phyloP scores from a whole-genome alignment of 2,329 filamentous ascomycete species.

The Fusarium sp. region DNA sequence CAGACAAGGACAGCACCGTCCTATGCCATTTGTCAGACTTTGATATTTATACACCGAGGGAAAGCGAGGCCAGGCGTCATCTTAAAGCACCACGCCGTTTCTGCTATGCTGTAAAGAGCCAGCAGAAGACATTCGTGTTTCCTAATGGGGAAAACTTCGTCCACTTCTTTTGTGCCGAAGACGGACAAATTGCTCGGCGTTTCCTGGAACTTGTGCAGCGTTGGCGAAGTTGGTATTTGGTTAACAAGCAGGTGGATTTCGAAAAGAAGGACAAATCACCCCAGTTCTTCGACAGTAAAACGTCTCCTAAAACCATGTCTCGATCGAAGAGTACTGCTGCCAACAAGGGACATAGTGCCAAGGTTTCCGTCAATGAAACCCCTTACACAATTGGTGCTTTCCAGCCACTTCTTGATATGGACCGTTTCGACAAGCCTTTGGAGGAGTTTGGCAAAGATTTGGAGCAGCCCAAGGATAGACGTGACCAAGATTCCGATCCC shows the following conservation, averaged over 20 bases:
- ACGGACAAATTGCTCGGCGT: constrained; percentile 72
- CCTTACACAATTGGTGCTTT: constrained; percentile 76
- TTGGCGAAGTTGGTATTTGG: constrained; percentile 94
- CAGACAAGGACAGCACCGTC: constrained; percentile 75
- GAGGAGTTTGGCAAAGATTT: constrained; percentile 65
- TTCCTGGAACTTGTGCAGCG: constrained; percentile 80
- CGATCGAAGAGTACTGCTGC: constrained; percentile 54
- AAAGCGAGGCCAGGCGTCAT: constrained; percentile 74
- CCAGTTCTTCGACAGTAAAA: constrained; percentile 14
- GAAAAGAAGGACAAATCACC: constrained; percentile 53
- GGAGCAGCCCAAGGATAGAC: constrained; percentile 26
- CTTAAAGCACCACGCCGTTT: constrained; percentile 87
- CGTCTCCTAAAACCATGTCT: constrained; percentile 48
- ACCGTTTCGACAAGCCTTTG: constrained; percentile 67
- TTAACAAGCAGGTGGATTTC: constrained; percentile 73
- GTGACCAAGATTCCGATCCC: constrained; percentile 25
- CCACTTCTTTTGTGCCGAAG: constrained; percentile 90
- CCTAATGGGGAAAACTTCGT: constrained; percentile 86
- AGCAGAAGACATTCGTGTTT: constrained; percentile 89
- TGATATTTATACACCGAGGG: constrained; percentile 86
- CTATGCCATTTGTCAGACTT: constrained; percentile 92
- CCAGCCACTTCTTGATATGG: constrained; percentile 75
- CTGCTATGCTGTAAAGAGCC: constrained; percentile 91
- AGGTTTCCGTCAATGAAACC: constrained; percentile 59
- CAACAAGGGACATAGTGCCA: constrained; percentile 52